Conservation (phyloP, 176 grass and related monocot genomes). For the Oryza brachyantha region DNA sequence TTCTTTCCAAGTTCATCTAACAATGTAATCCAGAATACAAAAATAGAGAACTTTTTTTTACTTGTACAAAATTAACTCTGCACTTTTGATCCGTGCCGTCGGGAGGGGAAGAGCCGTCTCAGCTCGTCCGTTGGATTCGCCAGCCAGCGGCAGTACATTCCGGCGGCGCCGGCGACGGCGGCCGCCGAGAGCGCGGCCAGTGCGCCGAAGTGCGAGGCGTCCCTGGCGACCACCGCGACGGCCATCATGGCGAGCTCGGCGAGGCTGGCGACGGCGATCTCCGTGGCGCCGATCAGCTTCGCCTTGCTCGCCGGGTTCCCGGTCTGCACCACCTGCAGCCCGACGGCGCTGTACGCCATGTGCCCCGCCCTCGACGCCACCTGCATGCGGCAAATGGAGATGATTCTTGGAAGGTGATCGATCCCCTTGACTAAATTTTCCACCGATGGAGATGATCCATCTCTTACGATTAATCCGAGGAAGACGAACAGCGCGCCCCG, state of each 20-base stretch:
- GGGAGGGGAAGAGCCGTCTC: background rate
- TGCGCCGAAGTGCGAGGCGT: constrained; percentile 33
- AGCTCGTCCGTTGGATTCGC: constrained; percentile 12
- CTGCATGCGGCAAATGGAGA: background rate
- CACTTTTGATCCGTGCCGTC: background rate
- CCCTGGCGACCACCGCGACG: constrained; percentile 32
- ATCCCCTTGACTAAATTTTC: background rate
- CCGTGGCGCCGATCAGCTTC: constrained; percentile 53
- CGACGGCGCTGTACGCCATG: constrained; percentile 57
- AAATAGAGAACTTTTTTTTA: too few relatives aligned
- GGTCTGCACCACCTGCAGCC: constrained; percentile 62
- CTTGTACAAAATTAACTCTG: too few relatives aligned
- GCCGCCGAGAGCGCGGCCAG: constrained; percentile 47
- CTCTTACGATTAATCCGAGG: constrained; percentile 47
- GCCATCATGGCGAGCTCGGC: constrained; percentile 58
- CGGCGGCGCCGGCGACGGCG: constrained; percentile 35
- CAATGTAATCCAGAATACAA: too few relatives aligned
- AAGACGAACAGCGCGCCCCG: constrained; percentile 32
- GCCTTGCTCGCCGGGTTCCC: constrained; percentile 46
- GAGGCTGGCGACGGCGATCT: constrained; percentile 60
- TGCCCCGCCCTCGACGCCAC: constrained; percentile 57
- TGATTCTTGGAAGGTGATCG: too few relatives aligned
- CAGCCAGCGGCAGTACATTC: constrained; percentile 52
- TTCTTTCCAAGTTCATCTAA: too few relatives aligned
- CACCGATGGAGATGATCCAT: background rate